Base-by-base conservation (phyloP, 2,329 filamentous ascomycete genomes). In the Mariannaea elegans region DNA sequence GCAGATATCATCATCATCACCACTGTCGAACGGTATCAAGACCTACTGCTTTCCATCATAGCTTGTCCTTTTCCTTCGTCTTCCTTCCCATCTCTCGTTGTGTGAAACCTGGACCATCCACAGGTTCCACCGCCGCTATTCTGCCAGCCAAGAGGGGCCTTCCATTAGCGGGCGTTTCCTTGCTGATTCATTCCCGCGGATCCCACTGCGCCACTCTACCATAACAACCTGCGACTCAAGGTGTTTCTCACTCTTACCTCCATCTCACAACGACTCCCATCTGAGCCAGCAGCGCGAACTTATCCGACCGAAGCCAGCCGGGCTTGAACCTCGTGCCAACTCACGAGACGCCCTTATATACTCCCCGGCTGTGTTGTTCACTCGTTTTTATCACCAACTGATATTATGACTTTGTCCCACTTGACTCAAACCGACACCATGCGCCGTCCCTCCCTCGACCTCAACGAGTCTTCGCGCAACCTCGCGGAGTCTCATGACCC, bases 381-480 rank as follows among this genome's bases (percentile, higher is more conserved):
- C 13, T 59, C 50, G 41, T 47, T 41, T 42, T 56, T 58, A 18
- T 58, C 24, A 27, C 9, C 24, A 27, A 27, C 24, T 27, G 5
- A 5, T 56, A 42, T 58, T 41, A 21, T 38, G 27, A 51, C 38
- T 42, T 32, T 9, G 41, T 42, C 45, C 23, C 24, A 32, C 18
- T 68, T 68, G 65, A 47, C 59, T 36, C 62, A 67, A 36, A 59
- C 55, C 47, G 60, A 67, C 61, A 77, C 64, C 54, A 81, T 82
- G 81, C 78, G 76, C 70, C 78, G 77, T 63, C 72, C 71, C 53
- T 80, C 80, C 23, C 57, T 72, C 59, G 77, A 81, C 65, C 61
- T 81, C 50, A 73, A 76, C 45, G 79, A 82, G 53, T 74, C 78
- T 34, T 72, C 75, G 70, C 78, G 75, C 66, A 78, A 75, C 63